Conservation (phyloP, 1,139 yeast species). For the Pichia sp. region DNA sequence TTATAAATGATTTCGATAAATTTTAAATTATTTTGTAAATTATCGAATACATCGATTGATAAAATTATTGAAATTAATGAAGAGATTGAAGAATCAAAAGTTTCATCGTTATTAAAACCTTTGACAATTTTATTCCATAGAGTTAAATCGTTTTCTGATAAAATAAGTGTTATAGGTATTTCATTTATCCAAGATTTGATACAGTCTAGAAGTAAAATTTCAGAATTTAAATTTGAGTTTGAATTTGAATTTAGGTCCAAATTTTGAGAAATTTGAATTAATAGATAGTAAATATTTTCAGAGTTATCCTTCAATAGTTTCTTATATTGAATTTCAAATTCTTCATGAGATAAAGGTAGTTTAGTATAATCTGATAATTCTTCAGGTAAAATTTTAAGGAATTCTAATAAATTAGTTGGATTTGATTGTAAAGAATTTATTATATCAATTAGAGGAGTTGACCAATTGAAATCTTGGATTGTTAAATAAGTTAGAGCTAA, state of each 20-base stretch:
- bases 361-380: conserved; percentile 75
- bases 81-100: conserved; percentile 83
- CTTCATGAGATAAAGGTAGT: conserved; percentile 75
- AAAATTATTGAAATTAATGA: conserved; percentile 71
- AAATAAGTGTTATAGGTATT: conserved; percentile 59
- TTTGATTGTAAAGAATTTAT: conserved; percentile 40
- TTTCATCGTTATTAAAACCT: conserved; percentile 55
- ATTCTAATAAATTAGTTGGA: conserved; percentile 55
- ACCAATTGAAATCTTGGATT: conserved; percentile 71
- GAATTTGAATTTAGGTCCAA: too few species aligned
- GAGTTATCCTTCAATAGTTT: conserved; percentile 63
- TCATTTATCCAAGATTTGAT: conserved; percentile 87
- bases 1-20: conserved; percentile 62
- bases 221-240: conserved; percentile 23
- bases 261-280: conserved; percentile 47
- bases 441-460: conserved; percentile 62
- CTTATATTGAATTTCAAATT: conserved; percentile 56
- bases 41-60: conserved; percentile 52
- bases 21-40: conserved; percentile 46
- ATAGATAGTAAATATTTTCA: conserved; percentile 54
- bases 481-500: conserved; percentile 77
- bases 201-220: conserved; percentile 56
- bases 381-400: conserved; percentile 83
- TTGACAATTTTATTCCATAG: conserved; percentile 62
- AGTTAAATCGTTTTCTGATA: conserved; percentile 36